A percentile compares a stretch with the other conserved stretches of the same genome.
phyloP scores from a whole-genome alignment of 116 monocot species.

The Papilionanthe hybrid region DNA sequence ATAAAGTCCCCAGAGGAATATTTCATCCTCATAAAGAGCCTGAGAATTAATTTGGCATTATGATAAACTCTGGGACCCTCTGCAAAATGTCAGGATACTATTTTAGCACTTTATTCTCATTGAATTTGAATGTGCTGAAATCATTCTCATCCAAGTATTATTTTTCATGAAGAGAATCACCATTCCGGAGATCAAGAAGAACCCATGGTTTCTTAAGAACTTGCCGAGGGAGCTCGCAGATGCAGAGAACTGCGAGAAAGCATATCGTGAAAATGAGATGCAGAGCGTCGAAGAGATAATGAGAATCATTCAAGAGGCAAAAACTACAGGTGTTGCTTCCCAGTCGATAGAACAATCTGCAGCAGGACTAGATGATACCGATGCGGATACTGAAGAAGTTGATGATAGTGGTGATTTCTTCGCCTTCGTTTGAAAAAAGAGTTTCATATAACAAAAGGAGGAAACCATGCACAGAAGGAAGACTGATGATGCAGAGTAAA shows the following conservation, averaged over 20 bases:
- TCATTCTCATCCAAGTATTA: not conserved
- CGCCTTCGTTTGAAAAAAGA: slow-evolving; percentile 8
- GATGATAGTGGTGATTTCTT: slow-evolving; percentile 25
- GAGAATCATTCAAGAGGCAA: slow-evolving; percentile 66
- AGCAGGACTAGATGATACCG: slow-evolving; percentile 9
- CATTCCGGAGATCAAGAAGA: slow-evolving; percentile 64
- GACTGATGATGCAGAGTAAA: not conserved
- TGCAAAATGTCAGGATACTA: no score
- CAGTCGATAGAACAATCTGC: slow-evolving; percentile 10
- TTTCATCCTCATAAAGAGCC: no score
- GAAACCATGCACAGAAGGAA: not conserved
- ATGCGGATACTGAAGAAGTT: slow-evolving; percentile 10
- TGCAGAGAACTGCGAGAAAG: slow-evolving; percentile 18
- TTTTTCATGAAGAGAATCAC: slow-evolving; percentile 64
- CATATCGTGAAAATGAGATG: not conserved
- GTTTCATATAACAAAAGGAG: not conserved
- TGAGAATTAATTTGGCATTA: no score
- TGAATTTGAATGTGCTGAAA: not conserved
- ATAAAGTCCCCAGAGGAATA: no score
- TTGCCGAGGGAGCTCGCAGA: slow-evolving; percentile 54
- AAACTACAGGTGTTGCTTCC: slow-evolving; percentile 26
- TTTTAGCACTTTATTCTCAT: no score
- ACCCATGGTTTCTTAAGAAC: slow-evolving; percentile 86
- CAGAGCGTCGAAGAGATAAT: slow-evolving; percentile 76
- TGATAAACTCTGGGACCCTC: no score